These are phyloP conservation scores for Piper betle DNA, from an alignment of 164 flowering plant species.

Conservation along the genomic window DNA sequence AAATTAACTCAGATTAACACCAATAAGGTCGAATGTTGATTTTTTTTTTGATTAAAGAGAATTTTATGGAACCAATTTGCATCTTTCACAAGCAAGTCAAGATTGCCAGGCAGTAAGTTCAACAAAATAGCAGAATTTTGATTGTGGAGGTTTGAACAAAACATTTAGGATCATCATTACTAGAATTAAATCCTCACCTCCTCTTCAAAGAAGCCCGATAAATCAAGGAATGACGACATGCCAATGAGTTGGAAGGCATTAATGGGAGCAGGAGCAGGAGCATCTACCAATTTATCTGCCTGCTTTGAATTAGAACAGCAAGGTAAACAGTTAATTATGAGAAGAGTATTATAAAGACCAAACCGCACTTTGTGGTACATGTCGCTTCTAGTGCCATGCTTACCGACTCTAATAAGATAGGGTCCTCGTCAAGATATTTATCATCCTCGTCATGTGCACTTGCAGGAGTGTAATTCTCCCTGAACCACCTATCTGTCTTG, in stretches of 20 bases:
- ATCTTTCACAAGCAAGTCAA: too few species aligned
- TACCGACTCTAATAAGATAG: conserved; percentile 39
- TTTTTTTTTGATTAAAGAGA: too few species aligned
- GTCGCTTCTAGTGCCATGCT: conserved; percentile 4
- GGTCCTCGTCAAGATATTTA: conserved; percentile 34
- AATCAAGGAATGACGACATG: conserved; percentile 88
- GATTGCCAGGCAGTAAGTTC: too few species aligned
- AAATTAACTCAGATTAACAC: too few species aligned
- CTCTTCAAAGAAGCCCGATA: conserved; percentile 93
- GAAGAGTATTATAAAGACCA: background rate
- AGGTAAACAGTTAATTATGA: conserved; percentile 1
- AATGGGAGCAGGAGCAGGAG: conserved; percentile 38
- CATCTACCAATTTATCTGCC: conserved; percentile 26
- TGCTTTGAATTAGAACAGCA: conserved; percentile 30
- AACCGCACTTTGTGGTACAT: background rate
- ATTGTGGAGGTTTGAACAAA: too few species aligned
- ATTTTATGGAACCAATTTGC: too few species aligned
- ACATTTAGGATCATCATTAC: too few species aligned
- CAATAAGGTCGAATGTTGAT: too few species aligned
- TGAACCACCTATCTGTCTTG: conserved; percentile 72
- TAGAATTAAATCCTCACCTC: conserved; percentile 36
- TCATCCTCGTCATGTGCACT: conserved; percentile 51
- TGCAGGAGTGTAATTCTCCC: conserved; percentile 45
- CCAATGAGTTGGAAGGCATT: conserved; percentile 97
- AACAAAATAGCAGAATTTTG: too few species aligned